A percentile compares a stretch with the other conserved stretches of the same genome.
Conservation (phyloP, 2,329 filamentous ascomycete genomes). For the Immersiporthe knoxdaviesiana region DNA sequence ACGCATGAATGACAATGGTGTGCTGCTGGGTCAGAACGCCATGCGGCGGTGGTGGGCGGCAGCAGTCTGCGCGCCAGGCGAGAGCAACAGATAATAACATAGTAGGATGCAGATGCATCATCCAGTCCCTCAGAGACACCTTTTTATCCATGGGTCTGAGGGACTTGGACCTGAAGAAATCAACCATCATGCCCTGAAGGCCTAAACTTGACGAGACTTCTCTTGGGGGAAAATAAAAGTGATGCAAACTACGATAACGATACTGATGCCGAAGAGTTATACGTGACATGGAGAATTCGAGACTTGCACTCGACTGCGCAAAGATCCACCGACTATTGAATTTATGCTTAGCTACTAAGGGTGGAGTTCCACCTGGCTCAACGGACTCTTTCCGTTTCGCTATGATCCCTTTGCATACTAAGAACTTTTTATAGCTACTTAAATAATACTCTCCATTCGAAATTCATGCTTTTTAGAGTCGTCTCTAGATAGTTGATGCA, state of each 20-base stretch:
- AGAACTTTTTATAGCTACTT: background rate
- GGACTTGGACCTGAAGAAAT: background rate
- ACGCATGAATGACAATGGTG: no score
- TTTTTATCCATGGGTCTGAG: background rate
- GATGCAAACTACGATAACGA: background rate
- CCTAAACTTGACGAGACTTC: background rate
- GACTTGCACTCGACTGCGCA: no score
- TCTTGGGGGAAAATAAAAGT: background rate
- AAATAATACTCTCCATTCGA: no score
- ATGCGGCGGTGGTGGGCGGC: no score
- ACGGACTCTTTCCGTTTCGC: background rate
- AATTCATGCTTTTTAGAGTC: background rate
- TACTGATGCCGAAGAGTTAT: no score
- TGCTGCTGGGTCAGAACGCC: no score
- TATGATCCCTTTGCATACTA: background rate
- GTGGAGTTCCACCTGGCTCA: background rate
- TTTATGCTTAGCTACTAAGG: background rate
- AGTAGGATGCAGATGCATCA: background rate
- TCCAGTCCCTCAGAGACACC: background rate
- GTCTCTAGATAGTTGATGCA: background rate
- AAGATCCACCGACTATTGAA: background rate
- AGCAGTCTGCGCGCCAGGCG: no score
- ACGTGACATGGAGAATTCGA: background rate
- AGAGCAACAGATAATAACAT: no score
- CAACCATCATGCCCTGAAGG: background rate